Base-by-base conservation (phyloP, 176 grass and related monocot genomes). In the Ensete ventricosum region DNA sequence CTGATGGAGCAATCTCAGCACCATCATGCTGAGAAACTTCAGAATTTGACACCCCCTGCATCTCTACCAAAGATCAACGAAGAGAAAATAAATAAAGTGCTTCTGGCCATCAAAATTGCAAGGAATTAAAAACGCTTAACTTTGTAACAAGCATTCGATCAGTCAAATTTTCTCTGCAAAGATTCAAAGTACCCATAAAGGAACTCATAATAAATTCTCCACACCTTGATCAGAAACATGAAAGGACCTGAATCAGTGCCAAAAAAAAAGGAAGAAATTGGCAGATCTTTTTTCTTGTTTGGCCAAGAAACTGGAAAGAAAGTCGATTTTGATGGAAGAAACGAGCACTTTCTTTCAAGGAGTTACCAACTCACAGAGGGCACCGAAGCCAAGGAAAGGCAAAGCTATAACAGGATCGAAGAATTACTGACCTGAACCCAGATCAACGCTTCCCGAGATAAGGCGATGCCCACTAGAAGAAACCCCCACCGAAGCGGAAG, bases 21-120 rank as follows among this genome's bases (percentile, higher is more conserved):
- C 29, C 58, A 52, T 64, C 55, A 76, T 63, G 63, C 55, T 76
- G 57, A 76, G 63, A 76, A 76, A 13, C 74, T 55, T 76, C 74
- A 76, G 74, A 76, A 64, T 76, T 76, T 27, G 62, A 14, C 74
- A 29, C 55, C 27, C 74, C 74, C 16, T 76, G 57, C 74, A 27
- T 76, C 58, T 76, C 74, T 76, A 23, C 58, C 74, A 76, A 76
- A 50, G 43, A 13, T 62, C 16, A 49, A 21, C 2, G 21, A 62
- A 76, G 50, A 64, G 16, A 76, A 76, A 63, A 51, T 19, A 76
- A 76, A 76, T 64, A 34, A 76, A 76, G 23, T 34, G 19, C 73
- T 60, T 62, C 55, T 76, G 57, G 20, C 14, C 27, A 52, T 14
- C 5, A 76, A 64, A 76, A 49, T 60, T 52, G 21, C 14, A n/a